A percentile compares a stretch with the other conserved stretches of the same genome.
Conservation (phyloP, 2,329 filamentous ascomycete species). For the Beauveria caledonica region DNA sequence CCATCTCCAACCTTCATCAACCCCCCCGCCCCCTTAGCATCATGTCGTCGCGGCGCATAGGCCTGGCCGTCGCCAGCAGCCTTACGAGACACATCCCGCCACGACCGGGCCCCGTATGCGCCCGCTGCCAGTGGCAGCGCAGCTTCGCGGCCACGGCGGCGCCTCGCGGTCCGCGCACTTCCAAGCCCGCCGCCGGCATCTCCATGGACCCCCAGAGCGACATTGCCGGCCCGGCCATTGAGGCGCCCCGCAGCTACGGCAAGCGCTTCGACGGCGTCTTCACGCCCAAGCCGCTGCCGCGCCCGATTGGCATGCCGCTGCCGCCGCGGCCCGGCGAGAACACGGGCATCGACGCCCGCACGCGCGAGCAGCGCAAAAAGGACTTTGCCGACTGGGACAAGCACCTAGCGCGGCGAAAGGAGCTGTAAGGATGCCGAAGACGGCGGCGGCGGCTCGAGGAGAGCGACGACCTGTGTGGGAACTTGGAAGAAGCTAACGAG, state of each 20-base stretch:
- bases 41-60: constrained; percentile 27
- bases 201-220: constrained; percentile 30
- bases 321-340: constrained; percentile 76
- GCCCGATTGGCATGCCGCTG: constrained; percentile 73
- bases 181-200: constrained; percentile 28
- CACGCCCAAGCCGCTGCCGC: constrained; percentile 49
- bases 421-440: constrained; percentile 50
- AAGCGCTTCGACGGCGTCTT: constrained; percentile 44
- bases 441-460: background rate
- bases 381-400: constrained; percentile 83
- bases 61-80: constrained; percentile 20
- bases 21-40: background rate
- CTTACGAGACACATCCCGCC: constrained; percentile 19
- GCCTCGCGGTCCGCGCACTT: constrained; percentile 16
- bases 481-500: background rate
- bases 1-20: background rate
- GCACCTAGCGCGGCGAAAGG: constrained; percentile 66
- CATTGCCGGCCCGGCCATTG: constrained; percentile 39
- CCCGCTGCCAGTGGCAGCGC: constrained; percentile 43
- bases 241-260: constrained; percentile 54
- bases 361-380: constrained; percentile 58
- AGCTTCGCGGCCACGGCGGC: constrained; percentile 34
- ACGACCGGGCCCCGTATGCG: constrained; percentile 26
- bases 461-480: too few relatives aligned
- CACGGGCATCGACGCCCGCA: constrained; percentile 62